phyloP scores from a whole-genome alignment of 1,284 basidiomycete genomes.

The Apiotrichum siamense region DNA sequence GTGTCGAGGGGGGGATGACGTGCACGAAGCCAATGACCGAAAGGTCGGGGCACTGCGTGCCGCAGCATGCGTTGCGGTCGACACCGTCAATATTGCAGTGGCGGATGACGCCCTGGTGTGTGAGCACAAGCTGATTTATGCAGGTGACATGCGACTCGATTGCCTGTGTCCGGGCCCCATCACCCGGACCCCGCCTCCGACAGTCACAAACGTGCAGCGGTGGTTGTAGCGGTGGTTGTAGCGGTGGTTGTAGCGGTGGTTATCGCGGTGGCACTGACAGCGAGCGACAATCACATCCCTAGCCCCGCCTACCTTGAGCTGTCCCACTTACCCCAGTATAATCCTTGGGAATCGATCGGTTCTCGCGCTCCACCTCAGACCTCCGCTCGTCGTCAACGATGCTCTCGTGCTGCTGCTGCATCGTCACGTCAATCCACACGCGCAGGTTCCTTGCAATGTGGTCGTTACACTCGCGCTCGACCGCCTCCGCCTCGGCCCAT shows the following conservation, averaged over 20 bases:
- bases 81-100: conserved; percentile 72
- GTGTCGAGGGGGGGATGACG: conserved; percentile 45
- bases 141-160: no score
- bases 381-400: not conserved
- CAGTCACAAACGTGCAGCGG: no score
- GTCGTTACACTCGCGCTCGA: conserved; percentile 63
- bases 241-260: no score
- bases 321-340: conserved; percentile 42
- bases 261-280: no score
- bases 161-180: no score
- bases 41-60: conserved; percentile 58
- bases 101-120: conserved; percentile 60
- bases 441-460: conserved; percentile 47
- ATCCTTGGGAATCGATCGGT: conserved; percentile 56
- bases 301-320: not conserved
- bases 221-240: no score
- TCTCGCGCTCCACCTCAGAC: conserved; percentile 56
- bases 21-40: conserved; percentile 40
- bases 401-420: conserved; percentile 22
- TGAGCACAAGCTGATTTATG: not conserved
- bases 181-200: no score
- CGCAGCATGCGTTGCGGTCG: conserved; percentile 77
- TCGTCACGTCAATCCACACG: conserved; percentile 37
- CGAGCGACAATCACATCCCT: not conserved
- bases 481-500: conserved; percentile 56